Base-by-base conservation (phyloP, 345 rosid species). In the Populus nigra region DNA sequence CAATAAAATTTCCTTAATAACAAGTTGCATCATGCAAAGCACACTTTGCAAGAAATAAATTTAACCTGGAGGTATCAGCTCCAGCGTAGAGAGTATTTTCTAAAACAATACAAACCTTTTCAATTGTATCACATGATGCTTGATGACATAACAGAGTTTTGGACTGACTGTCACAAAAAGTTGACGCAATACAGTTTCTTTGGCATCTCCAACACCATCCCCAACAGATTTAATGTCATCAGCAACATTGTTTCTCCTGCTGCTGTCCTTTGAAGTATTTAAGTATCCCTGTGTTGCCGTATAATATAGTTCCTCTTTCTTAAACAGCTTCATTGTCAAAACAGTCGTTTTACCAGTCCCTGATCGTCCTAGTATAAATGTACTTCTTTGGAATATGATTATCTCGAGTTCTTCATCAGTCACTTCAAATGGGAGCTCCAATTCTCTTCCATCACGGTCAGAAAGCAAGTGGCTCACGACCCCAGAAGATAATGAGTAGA, bases 321-420 rank as follows among this genome's bases (percentile, higher is more conserved):
- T 57, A 69, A 80, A 82, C 74, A 90, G 79, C 79, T 88, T 90
- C 83, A 82, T 85, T 0, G 87, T 87, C 36, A 88, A 45, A 50
- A 88, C 82, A 0, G 91, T 90, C 12, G 93, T 90, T 79, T 90
- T 90, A 7, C 93, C 93, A 0, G 88, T 90, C 7, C 91, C 93
- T 4, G 93, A 90, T 55, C 90, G 75, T 41, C 93, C 93, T 36
- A 85, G 75, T 16, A 88, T 77, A 62, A 90, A 87, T 15, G 86
- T 80, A 72, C 87, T 88, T 84, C 70, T 81, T 9, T 75, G 85
- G 17, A 75, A 84, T 61, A 53, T 29, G 50, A 88, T 85, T 17
- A 90, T 84, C 67, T 84, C 87, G 8, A 31, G 35, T 49, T 87
- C 88, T 65, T 88, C 85, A 43, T 79, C 86, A 2, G 89, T 86